Evolutionary conservation across 2,329 filamentous ascomycete species (phyloP), one percentile per base, ranked within the genome.

Genomic region (Diplodia scrobiculata): DNA sequence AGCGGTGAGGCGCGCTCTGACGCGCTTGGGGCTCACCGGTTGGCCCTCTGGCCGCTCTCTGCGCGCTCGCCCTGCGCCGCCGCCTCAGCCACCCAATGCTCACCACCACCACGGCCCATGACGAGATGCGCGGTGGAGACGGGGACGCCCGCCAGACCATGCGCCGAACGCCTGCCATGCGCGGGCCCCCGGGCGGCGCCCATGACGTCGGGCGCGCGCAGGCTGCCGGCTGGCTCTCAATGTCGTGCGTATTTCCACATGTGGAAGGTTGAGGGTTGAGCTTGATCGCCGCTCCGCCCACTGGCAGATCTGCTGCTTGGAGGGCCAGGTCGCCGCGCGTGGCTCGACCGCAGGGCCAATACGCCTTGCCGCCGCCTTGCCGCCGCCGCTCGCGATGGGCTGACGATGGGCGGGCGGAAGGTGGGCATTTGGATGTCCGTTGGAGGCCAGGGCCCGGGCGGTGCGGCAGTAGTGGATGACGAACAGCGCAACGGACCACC

Each of bases 211-310:
- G 14, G 38, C 13, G 53, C 34, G 53, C 19, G 34, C 19, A 1
- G 3, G 10, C 38, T 17, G 17, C 17, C 17, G 5, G 41, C 55
- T 21, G 17, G 14, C 17, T n/a, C 17, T 11, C 38, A 17, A 60
- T 60, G 55, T 60, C 55, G 55, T 60, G 38, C 58, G 41, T 50
- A 45, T 62, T 50, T n/a, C 58, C 58, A 45, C 5, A 48, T 62
- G 27, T 41, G 58, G 58, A 48, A 62, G 58, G 25, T 62, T 62
- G 55, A 59, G 38, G 55, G 55, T 48, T 59, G 58, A 62, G 58
- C 58, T 45, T 62, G 58, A 62, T 62, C 58, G 58, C 58, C 58
- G 58, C 55, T 58, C 54, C 55, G 55, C 55, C 25, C 55, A 21
- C 55, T 48, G 29, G 58, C 58, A 50, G 58, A 62, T 62, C 58